Base-by-base conservation (phyloP, 2,329 filamentous ascomycete species). In the Colletotrichum somersetense region DNA sequence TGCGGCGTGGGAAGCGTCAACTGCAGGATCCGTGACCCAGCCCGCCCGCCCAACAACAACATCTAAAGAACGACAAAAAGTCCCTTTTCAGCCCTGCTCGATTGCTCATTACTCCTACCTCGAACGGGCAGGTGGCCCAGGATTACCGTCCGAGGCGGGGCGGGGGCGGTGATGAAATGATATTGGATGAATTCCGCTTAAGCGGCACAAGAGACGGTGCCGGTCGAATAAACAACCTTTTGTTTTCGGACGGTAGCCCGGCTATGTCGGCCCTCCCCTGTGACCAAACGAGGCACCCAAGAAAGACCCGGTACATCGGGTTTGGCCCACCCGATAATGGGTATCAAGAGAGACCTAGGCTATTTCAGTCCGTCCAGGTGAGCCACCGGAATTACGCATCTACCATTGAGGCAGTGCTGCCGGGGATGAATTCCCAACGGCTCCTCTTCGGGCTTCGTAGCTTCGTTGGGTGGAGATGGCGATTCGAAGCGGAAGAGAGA, bases 351-450 rank as follows among this genome's bases (percentile, higher is more conserved):
- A 62, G 30, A 26, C 44, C 50, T 48, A 46, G 35, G 52, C 30
- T 42, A 52, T 38, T 63, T 53, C 55, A 59, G 67, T 55, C 42
- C 48, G 62, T 55, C 42, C 48, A 26, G 58, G 59, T 48, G 69
- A 30, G 58, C 52, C 58, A 56, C 58, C 69, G 55, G 69, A 69
- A 59, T 55, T 59, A 69, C 42, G 65, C 53, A 69, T 64, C 20
- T 72, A 53, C 44, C 69, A 59, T 55, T 72, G 69, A 30, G 69
- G 69, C 69, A 68, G 69, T 72, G 69, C 69, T 72, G 67, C 18
- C 12, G 26, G 44, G 33, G 11, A 53, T 38, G 30, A 3, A 30
- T 30, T 30, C 33, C 48, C 48, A 57, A 38, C 58, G 11, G 46
- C 50, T 56, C 50, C 33, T 67, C 26, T 26, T 23, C 12, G 42